Base-by-base conservation (phyloP, 768 basidiomycete species). In the Rhodotorula taiwanensis region DNA sequence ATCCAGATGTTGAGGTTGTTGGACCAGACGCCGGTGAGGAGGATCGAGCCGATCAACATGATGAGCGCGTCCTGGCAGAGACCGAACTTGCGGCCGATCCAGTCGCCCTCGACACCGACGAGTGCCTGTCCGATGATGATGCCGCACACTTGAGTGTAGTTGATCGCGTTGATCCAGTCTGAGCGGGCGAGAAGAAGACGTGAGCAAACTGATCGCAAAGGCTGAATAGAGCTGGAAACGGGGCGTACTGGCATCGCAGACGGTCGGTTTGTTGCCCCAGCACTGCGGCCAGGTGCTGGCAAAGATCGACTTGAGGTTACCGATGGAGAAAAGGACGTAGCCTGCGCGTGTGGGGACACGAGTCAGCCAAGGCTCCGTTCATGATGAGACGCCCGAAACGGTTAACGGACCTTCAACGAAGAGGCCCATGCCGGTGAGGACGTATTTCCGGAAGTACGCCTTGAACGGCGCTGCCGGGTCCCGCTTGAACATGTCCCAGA, bases 11-110 rank as follows among this genome's bases (percentile, higher is more conserved):
- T 68, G 39, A 79, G 70, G 21, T 62, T 62, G 1, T 67, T 71
- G 18, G 76, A 76, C 78, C 78, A 79, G n/a, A 75, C 73, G 13
- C 76, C 76, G n/a, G 76, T 77, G 52, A 79, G 74, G 74, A 79
- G 77, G 66, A 77, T 67, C 27, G 77, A 70, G 58, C 77, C 77
- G 53, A 78, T 55, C 52, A 74, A 72, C 77, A 78, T 77, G 67
- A 79, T 71, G 34, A 75, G 59, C 6, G 78, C 78, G 63, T 79
- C 77, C 57, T 62, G 60, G 53, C 54, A 50, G 20, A 58, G 52
- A 6, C 60, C 65, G n/a, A 66, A 66, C 49, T 71, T 72, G 47
- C 77, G 69, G 41, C 77, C 77, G 53, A 78, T 75, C 76, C 76
- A 78, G 53, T 78, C 77, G 33, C 77, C 64, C 75, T 65, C 58